Conservation (phyloP, 2,329 filamentous ascomycete species). For the Clarireedia paspali region DNA sequence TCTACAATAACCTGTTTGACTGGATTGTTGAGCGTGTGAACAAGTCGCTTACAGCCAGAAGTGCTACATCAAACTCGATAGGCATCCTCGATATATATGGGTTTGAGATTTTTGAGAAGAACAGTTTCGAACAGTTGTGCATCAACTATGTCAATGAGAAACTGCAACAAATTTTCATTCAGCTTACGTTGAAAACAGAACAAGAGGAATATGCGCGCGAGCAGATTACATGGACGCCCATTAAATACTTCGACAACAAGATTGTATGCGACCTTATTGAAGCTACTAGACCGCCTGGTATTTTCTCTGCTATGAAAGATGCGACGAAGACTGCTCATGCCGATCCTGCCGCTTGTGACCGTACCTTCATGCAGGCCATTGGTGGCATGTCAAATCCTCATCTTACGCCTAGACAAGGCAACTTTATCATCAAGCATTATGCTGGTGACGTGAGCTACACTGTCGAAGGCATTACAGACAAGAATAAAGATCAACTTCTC, state of each 20-base stretch:
- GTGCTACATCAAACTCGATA: slow-evolving; percentile 72
- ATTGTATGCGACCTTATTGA: slow-evolving; percentile 97
- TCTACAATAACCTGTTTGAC: slow-evolving; percentile 96
- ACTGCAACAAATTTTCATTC: slow-evolving; percentile 97
- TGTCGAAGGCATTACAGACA: slow-evolving; percentile 95
- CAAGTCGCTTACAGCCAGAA: slow-evolving; percentile 72
- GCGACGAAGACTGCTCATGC: slow-evolving; percentile 97
- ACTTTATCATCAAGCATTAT: slow-evolving; percentile 98
- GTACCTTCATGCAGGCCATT: slow-evolving; percentile 89
- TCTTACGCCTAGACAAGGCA: slow-evolving; percentile 84
- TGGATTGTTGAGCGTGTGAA: slow-evolving; percentile 97
- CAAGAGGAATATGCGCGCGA: slow-evolving; percentile 96
- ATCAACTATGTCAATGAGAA: slow-evolving; percentile 99
- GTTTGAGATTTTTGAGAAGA: slow-evolving; percentile 98
- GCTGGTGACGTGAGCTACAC: slow-evolving; percentile 94
- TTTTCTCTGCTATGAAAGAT: slow-evolving; percentile 95
- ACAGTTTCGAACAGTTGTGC: slow-evolving; percentile 97
- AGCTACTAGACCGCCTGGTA: slow-evolving; percentile 77
- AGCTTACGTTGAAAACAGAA: slow-evolving; percentile 90
- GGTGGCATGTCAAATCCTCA: slow-evolving; percentile 89
- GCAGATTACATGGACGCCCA: slow-evolving; percentile 97
- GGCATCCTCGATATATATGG: slow-evolving; percentile 98
- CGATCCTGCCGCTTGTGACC: slow-evolving; percentile 86
- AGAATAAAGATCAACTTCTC: slow-evolving; percentile 96
- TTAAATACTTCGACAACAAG: slow-evolving; percentile 99